Percentiles rank a stretch among this genome's conserved stretches.
Conservation (phyloP, 306 rosid genomes). For the Canavalia ensiformis region DNA sequence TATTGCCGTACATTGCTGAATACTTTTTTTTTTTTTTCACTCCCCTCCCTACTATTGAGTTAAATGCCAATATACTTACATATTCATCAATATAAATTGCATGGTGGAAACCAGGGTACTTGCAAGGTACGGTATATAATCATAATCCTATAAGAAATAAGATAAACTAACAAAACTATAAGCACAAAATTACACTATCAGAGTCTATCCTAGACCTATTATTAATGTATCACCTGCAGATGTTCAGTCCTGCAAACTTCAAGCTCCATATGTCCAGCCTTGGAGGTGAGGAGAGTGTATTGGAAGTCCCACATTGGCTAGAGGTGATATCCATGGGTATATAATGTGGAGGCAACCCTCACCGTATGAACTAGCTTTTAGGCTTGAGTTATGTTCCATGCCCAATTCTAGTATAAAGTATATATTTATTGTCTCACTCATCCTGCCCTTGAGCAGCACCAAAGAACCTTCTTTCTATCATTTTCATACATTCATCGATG, state of each 20-base stretch:
- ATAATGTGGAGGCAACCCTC: too few species aligned
- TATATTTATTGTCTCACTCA: not conserved
- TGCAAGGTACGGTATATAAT: not conserved
- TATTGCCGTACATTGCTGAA: not conserved
- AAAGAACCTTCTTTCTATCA: not conserved
- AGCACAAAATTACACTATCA: not conserved
- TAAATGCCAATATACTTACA: not conserved
- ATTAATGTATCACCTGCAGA: too few species aligned
- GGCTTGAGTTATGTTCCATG: too few species aligned
- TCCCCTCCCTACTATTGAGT: constrained; percentile 3
- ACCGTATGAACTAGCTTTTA: too few species aligned
- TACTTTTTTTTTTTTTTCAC: constrained; percentile 1
- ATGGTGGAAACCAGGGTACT: not conserved
- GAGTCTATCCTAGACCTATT: too few species aligned
- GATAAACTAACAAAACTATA: constrained; percentile 11
- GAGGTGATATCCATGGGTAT: too few species aligned
- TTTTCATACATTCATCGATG: not conserved
- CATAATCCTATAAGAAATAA: constrained; percentile 30
- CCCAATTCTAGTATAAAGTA: not conserved
- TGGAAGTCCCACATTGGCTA: too few species aligned
- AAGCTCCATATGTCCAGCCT: too few species aligned
- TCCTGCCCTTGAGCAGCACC: constrained; percentile 5
- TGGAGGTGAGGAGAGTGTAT: too few species aligned
- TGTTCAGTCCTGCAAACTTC: too few species aligned
- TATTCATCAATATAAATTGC: constrained; percentile 11